phyloP scores from a whole-genome alignment of 2,329 filamentous ascomycete genomes.

The Sclerotinia subarctica region DNA sequence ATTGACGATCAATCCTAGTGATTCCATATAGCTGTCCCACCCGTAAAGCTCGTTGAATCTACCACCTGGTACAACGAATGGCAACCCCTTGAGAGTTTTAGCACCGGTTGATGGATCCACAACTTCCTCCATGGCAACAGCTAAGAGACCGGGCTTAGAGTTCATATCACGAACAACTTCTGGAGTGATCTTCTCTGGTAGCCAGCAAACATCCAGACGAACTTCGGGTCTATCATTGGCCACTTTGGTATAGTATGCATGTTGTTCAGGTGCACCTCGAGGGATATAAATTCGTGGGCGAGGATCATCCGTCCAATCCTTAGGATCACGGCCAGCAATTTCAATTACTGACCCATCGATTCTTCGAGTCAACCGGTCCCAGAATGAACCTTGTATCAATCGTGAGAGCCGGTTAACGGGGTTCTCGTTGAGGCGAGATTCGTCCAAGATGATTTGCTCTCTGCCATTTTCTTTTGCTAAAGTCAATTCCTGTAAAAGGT shows the following conservation, averaged over 20 bases:
- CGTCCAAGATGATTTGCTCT: constrained; percentile 86
- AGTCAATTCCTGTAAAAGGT: constrained; percentile 90
- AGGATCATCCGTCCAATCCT: constrained; percentile 91
- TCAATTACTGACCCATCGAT: constrained; percentile 89
- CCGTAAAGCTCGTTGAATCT: constrained; percentile 98
- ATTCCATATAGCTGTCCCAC: constrained; percentile 99
- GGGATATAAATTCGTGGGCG: constrained; percentile 91
- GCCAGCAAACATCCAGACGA: constrained; percentile 77
- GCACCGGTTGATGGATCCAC: constrained; percentile 64
- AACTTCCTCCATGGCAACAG: constrained; percentile 81
- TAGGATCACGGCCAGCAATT: constrained; percentile 81
- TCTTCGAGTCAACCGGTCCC: constrained; percentile 82
- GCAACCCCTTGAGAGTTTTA: constrained; percentile 71
- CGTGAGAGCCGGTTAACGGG: constrained; percentile 84
- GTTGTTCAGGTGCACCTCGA: constrained; percentile 77
- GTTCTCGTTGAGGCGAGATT: constrained; percentile 89
- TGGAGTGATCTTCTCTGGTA: constrained; percentile 74
- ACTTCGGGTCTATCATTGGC: constrained; percentile 78
- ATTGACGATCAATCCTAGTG: constrained; percentile 81
- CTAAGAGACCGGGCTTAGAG: constrained; percentile 80
- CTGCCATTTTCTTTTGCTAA: constrained; percentile 88
- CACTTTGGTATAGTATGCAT: constrained; percentile 81
- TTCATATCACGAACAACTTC: constrained; percentile 82
- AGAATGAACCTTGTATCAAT: constrained; percentile 86
- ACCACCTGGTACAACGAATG: constrained; percentile 96